These are phyloP conservation scores for Tetraselmis chui DNA, from an alignment of 139 green algal genomes.

Conservation along the genomic window DNA sequence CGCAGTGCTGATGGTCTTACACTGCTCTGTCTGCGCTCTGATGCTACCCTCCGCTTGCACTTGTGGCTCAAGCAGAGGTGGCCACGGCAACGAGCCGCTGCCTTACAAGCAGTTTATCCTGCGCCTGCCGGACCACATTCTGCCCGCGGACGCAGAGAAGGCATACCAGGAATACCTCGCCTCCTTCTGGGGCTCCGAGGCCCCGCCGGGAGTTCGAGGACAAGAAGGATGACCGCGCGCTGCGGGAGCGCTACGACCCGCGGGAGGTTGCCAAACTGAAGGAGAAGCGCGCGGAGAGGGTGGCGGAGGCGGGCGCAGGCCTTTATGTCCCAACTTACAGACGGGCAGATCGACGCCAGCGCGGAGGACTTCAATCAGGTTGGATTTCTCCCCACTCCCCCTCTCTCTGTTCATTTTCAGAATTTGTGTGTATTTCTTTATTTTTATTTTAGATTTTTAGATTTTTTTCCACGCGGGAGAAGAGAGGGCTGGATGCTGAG, in stretches of 20 bases:
- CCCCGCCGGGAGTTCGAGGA: constrained; percentile 45
- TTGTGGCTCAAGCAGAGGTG: too few relatives aligned
- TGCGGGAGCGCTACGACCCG: constrained; percentile 35
- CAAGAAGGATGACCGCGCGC: constrained; percentile 30
- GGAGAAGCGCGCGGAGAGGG: too few relatives aligned
- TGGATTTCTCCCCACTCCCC: too few relatives aligned
- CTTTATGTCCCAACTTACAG: neutral
- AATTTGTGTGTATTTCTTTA: too few relatives aligned
- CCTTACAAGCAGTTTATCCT: constrained; percentile 51
- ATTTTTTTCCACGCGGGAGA: too few relatives aligned
- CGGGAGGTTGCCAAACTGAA: constrained; percentile 25
- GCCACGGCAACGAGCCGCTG: constrained; percentile 15
- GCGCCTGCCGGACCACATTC: constrained; percentile 40
- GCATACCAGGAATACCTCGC: constrained; percentile 59
- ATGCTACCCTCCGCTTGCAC: too few relatives aligned
- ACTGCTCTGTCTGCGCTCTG: too few relatives aligned
- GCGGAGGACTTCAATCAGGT: constrained; percentile 22
- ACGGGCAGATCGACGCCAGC: constrained; percentile 7
- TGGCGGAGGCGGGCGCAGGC: constrained; percentile 9
- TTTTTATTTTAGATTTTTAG: too few relatives aligned
- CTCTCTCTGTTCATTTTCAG: too few relatives aligned
- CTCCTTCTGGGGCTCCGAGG: constrained; percentile 53
- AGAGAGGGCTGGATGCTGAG: too few relatives aligned
- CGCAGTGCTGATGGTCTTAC: too few relatives aligned
- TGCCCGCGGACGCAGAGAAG: constrained; percentile 49